Percentiles rank a stretch among this genome's conserved stretches.
Evolutionary conservation across 1,284 basidiomycete species (phyloP).

Genomic region (Sporisorium sorghi): DNA sequence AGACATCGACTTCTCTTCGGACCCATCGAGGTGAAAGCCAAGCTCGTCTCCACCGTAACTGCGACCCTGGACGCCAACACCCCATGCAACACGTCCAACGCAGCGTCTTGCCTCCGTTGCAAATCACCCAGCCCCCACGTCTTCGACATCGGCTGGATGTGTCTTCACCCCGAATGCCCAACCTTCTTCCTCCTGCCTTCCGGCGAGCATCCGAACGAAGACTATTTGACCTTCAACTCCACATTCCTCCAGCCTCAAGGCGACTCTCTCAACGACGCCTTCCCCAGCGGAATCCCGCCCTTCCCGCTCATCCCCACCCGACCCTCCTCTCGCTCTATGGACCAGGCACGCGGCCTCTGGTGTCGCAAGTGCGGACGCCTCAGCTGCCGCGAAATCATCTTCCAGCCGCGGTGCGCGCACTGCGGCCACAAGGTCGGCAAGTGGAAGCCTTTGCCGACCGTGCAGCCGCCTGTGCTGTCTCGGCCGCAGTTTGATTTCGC

Average conservation of each 20-base stretch:
- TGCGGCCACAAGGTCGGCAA: constrained; percentile 22
- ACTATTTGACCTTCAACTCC: constrained; percentile 8
- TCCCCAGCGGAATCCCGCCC: constrained; percentile 16
- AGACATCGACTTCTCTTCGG: constrained; percentile 21
- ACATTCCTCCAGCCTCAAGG: constrained; percentile 21
- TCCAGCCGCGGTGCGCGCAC: constrained; percentile 32
- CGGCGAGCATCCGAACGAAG: constrained; percentile 1
- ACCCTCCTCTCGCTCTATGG: constrained; percentile 15
- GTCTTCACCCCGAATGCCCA: constrained; percentile 31
- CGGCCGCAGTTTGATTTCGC: constrained; percentile 17
- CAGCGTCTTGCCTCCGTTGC: constrained; percentile 26
- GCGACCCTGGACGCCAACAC: constrained; percentile 1
- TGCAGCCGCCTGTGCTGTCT: constrained; percentile 12
- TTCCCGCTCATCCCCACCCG: constrained; percentile 25
- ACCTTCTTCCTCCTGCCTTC: constrained; percentile 30
- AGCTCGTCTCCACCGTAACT: constrained; percentile 18
- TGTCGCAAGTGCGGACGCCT: constrained; percentile 40
- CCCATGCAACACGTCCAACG: constrained; percentile 17
- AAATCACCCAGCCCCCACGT: constrained; percentile 18
- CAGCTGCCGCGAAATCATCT: constrained; percentile 42
- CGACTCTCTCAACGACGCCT: constrained; percentile 11
- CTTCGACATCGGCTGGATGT: constrained; percentile 46
- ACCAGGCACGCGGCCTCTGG: constrained; percentile 39
- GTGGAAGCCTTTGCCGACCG: constrained; percentile 17
- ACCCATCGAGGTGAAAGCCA: constrained; percentile 1